Base-by-base conservation (phyloP, 2,329 filamentous ascomycete genomes). In the Septoria petroselini region DNA sequence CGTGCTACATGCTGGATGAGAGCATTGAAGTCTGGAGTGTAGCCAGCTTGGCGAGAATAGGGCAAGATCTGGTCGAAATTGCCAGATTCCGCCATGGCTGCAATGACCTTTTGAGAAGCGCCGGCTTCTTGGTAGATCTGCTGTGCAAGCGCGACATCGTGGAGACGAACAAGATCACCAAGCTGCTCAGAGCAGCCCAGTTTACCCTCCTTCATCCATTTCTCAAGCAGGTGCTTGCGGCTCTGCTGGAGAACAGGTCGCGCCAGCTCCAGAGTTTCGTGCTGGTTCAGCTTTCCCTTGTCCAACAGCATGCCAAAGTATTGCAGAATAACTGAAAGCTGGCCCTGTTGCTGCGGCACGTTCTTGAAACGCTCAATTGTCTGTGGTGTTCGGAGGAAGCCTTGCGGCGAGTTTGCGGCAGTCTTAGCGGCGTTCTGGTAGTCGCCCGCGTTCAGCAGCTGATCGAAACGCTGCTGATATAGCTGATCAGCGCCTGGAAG, bases 301-400 rank as follows among this genome's bases (percentile, higher is more conserved):
- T 98, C 94, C 27, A 98, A 79, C 35, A 98, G 79, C 81, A 96
- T 90, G 55, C 93, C 93, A 62, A 98, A 98, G 73, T 98, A 98
- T 68, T 97, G 93, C 45, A 98, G 78, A 52, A 96, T 95, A 61
- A 89, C 84, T 1, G 93, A 95, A 73, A 98, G 88, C 68, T 94
- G 87, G 37, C 89, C 88, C 27, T 84, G 84, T 60, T 87, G 82
- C 54, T 84, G 81, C 11, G 89, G 88, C 12, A 94, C 78, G 48
- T 81, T 82, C 81, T 97, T 97, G 76, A 98, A 94, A 62, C 87
- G 85, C 73, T 96, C 91, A 68, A 98, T 97, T 5, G 93, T 98
- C 65, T 95, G 88, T 17, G 88, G 80, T 2, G 91, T 97, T 59
- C 93, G 88, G 48, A 98, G 78, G 76, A 98, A 98, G 40, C 93